Evolutionary conservation across 495 filamentous ascomycete genomes (phyloP), one percentile per base, ranked within the genome.

Genomic region (Hypoxylon intermedium): DNA sequence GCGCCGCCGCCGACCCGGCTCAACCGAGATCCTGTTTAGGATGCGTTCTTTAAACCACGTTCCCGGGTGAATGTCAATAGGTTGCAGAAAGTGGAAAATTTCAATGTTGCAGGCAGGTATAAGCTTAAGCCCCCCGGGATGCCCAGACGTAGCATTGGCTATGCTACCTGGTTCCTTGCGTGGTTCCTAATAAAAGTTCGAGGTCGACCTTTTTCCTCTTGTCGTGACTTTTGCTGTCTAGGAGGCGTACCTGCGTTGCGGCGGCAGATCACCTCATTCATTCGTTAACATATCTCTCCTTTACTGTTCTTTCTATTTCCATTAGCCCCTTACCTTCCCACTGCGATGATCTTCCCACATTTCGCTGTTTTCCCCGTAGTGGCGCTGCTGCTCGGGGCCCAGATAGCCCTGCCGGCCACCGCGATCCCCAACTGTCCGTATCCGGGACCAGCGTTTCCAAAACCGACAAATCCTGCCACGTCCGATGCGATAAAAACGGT

Each of bases 401-500:
- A 54, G 30, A 13, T 49, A 20, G 18, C 49, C 42, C 16, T 21
- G 24, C 41, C 47, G 31, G 53, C 21, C 9, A 12, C 16, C 21
- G 71, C 67, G 21, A 69, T 67, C 11, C 67, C 69, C 7, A 73
- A 73, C 34, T 85, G 81, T 53, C 82, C 80, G 3, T 72, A 82
- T 2, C 73, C 78, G 12, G 81, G 81, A 0, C 74, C 80, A 1
- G 75, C 72, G 16, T 85, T 76, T 55, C 75, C 79, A 36, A 73
- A 76, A 16, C 76, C 78, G 4, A 68, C 38, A 24, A 71, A 69
- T 40, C 67, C 79, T n/a, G 68, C 67, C 1, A 64, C 65, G 13
- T 72, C 64, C 21, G 47, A 65, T 1, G 61, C 58, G 16, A 72
- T 81, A 21, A 63, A 69, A 40, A 55, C 63, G 3, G 76, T 72